These are phyloP conservation scores for Ammopiptanthus mongolicus DNA, from an alignment of 306 rosid species.

Conservation along the genomic window DNA sequence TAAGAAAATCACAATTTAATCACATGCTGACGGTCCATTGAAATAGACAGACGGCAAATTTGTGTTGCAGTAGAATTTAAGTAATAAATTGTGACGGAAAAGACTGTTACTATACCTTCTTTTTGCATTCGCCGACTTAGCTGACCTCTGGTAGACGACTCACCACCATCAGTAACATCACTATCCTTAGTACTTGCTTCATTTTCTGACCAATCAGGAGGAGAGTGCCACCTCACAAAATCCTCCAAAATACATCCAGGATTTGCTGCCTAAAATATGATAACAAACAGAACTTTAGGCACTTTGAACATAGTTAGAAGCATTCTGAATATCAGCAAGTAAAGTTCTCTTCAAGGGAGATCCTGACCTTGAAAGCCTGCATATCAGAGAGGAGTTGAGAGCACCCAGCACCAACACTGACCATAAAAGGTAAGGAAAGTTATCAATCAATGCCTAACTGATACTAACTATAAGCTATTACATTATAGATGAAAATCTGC, in stretches of 20 bases:
- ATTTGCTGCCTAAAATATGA: conserved; percentile 78
- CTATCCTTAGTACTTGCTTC: conserved; percentile 46
- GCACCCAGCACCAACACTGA: conserved; percentile 99
- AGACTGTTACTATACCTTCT: conserved; percentile 55
- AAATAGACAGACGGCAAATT: neutral
- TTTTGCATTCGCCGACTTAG: conserved; percentile 95
- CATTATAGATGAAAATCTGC: neutral
- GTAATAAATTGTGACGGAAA: conserved; percentile 15
- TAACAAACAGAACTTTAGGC: conserved; percentile 22
- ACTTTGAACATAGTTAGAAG: conserved; percentile 14
- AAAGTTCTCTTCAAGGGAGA: conserved; percentile 25
- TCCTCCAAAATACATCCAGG: conserved; percentile 99
- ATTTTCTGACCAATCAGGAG: conserved; percentile 93
- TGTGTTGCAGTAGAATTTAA: conserved; percentile 17
- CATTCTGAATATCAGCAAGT: conserved; percentile 12
- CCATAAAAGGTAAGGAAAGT: conserved; percentile 35
- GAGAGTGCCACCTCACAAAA: conserved; percentile 99
- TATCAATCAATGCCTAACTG: conserved; percentile 29
- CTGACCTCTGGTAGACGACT: conserved; percentile 60
- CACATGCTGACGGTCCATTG: neutral
- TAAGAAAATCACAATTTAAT: neutral
- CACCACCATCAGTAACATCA: conserved; percentile 45
- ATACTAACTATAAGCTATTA: neutral
- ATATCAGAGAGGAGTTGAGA: conserved; percentile 98
- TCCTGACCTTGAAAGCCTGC: conserved; percentile 96